A percentile compares a stretch with the other conserved stretches of the same genome.
phyloP scores from a whole-genome alignment of 1,139 yeast species.

The Yamadazyma diddensiae region DNA sequence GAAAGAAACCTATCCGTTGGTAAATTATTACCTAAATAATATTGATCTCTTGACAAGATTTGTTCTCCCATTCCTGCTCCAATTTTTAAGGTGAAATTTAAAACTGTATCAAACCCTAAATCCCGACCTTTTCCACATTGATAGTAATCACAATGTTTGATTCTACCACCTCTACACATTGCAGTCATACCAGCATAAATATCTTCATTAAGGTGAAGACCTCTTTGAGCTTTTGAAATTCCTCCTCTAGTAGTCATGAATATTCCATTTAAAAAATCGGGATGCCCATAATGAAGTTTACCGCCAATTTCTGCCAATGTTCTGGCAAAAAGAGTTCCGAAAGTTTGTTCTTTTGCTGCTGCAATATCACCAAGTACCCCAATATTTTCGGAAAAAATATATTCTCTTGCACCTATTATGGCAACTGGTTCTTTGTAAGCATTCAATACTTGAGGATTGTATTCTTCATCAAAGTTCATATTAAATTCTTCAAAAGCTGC shows the following conservation, averaged over 20 bases:
- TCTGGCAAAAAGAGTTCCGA: conserved; percentile 85
- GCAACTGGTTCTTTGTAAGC: conserved; percentile 47
- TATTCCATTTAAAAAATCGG: conserved; percentile 79
- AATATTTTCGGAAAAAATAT: conserved; percentile 79
- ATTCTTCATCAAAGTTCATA: conserved; percentile 34
- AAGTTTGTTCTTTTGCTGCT: conserved; percentile 91
- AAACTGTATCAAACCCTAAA: conserved; percentile 78
- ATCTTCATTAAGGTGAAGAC: conserved; percentile 84
- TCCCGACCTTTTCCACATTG: conserved; percentile 95
- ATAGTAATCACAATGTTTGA: conserved; percentile 82
- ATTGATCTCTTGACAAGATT: conserved; percentile 78
- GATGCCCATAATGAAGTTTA: conserved; percentile 88
- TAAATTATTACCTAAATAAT: conserved; percentile 72
- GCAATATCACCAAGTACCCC: conserved; percentile 91
- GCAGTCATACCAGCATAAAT: conserved; percentile 92
- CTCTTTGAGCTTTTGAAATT: conserved; percentile 82
- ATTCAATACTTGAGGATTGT: conserved; percentile 39
- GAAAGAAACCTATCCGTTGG: conserved; percentile 80
- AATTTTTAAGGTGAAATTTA: conserved; percentile 82
- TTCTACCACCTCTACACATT: conserved; percentile 74
- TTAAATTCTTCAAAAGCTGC: conserved; percentile 74
- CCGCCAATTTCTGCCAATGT: conserved; percentile 86
- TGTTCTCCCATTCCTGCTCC: conserved; percentile 98
- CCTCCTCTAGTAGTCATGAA: conserved; percentile 94
- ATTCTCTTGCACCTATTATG: conserved; percentile 84